Evolutionary conservation across 306 rosid genomes (phyloP).

Genomic region (Pachyrhizus erosus): DNA sequence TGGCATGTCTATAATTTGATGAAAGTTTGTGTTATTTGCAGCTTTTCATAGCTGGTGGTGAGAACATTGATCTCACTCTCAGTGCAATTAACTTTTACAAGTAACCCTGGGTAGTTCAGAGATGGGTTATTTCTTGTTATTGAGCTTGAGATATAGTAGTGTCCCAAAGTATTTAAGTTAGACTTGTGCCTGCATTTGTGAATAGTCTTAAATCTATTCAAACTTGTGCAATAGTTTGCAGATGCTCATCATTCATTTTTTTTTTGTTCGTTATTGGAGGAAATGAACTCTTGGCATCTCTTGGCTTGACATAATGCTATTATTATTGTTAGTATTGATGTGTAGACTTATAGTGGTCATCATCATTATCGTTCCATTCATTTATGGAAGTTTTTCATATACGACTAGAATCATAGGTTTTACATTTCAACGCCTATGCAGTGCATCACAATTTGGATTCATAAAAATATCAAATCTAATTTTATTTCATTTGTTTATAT

Average conservation of each 20-base stretch:
- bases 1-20: not conserved
- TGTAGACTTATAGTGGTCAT: not conserved
- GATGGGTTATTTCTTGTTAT: not conserved
- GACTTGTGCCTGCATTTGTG: slow-evolving; percentile 31
- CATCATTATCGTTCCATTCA: not conserved
- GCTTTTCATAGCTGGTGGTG: not conserved
- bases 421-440: not conserved
- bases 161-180: slow-evolving; percentile 3
- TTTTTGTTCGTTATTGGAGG: not conserved
- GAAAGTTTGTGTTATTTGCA: not conserved
- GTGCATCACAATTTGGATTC: slow-evolving; percentile 7
- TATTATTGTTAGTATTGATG: not conserved
- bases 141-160: slow-evolving; percentile 2
- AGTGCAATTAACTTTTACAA: not conserved
- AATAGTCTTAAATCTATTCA: not conserved
- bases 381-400: not conserved
- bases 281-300: slow-evolving; percentile 4
- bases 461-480: slow-evolving; percentile 7
- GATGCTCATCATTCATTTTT: not conserved
- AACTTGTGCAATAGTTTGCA: slow-evolving; percentile 17
- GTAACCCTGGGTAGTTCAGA: slow-evolving; percentile 17
- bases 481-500: not conserved
- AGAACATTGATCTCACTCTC: slow-evolving; percentile 14
- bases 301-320: slow-evolving; percentile 24
- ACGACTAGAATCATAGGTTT: slow-evolving; percentile 13